Evolutionary conservation across 371 early-diverging fungal species (phyloP).

Genomic region (Actinomucor elegans): DNA sequence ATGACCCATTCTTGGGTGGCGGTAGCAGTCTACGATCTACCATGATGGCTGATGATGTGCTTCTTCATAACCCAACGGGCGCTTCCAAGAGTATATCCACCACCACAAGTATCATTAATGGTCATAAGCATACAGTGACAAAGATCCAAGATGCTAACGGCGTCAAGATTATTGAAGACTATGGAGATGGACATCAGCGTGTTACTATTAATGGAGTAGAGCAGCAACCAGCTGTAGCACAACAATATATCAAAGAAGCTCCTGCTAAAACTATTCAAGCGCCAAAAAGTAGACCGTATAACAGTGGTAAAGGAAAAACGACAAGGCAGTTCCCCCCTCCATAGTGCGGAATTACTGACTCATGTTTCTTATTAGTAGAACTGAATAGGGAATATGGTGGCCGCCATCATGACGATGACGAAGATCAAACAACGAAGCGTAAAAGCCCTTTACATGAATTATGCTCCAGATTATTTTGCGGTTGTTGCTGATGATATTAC

Average conservation of each 20-base stretch:
- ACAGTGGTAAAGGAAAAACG: too few relatives aligned
- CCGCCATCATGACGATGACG: neutral
- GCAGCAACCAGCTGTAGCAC: neutral
- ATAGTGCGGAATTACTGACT: too few relatives aligned
- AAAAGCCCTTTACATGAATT: neutral
- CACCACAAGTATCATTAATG: conserved; percentile 18
- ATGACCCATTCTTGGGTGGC: conserved; percentile 8
- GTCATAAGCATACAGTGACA: conserved; percentile 15
- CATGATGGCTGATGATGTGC: too few relatives aligned
- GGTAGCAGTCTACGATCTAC: neutral
- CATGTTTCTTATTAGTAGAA: too few relatives aligned
- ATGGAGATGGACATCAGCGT: conserved; percentile 18
- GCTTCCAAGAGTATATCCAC: conserved; percentile 13
- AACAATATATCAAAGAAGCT: too few relatives aligned
- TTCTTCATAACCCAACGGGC: neutral
- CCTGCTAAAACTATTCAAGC: too few relatives aligned
- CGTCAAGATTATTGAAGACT: conserved; percentile 16
- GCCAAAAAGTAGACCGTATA: too few relatives aligned
- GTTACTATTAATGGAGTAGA: conserved; percentile 19
- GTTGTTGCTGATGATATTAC: too few relatives aligned
- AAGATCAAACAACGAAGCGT: neutral
- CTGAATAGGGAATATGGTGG: conserved; percentile 1
- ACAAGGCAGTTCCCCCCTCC: too few relatives aligned
- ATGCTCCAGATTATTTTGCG: neutral
- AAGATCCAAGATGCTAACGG: conserved; percentile 18